A percentile compares a stretch with the other conserved stretches of the same genome.
Evolutionary conservation across 495 filamentous ascomycete species (phyloP).

Genomic region (Lichina pygmaea): DNA sequence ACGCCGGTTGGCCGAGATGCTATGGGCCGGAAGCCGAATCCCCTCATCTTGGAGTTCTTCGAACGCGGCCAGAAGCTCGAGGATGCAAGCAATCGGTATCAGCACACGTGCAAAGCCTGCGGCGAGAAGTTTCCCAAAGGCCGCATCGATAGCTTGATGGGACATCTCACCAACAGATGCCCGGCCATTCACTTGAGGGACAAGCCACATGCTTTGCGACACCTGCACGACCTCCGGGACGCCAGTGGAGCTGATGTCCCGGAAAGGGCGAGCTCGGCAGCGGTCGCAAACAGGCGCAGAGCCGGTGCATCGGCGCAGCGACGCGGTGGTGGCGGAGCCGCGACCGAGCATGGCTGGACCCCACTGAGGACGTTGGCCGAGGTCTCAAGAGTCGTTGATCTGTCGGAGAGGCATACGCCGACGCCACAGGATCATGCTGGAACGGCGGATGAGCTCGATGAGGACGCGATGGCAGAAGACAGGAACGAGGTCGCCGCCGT

Average conservation of each 20-base stretch:
- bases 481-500: too few species aligned
- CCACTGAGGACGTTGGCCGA: conserved; percentile 61
- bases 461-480: too few species aligned
- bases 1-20: background rate
- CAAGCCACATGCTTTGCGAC: conserved; percentile 35
- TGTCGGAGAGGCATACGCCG: conserved; percentile 19
- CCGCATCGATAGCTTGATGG: conserved; percentile 49
- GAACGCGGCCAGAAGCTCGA: conserved; percentile 55
- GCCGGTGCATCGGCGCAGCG: too few species aligned
- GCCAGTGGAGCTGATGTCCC: conserved; percentile 2
- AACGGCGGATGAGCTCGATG: too few species aligned
- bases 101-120: conserved; percentile 65
- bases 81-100: conserved; percentile 67
- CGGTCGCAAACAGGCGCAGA: background rate
- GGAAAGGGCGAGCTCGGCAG: background rate
- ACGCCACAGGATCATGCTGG: background rate
- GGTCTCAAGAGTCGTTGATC: conserved; percentile 42
- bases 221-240: conserved; percentile 22
- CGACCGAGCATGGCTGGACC: conserved; percentile 31
- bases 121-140: conserved; percentile 69
- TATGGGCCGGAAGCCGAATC: conserved; percentile 65
- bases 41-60: conserved; percentile 61
- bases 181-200: conserved; percentile 40
- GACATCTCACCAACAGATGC: conserved; percentile 60
- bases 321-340: too few species aligned